These are phyloP conservation scores for Penicillium sp. DNA, from an alignment of 2,329 filamentous ascomycete genomes.

Conservation along the genomic window DNA sequence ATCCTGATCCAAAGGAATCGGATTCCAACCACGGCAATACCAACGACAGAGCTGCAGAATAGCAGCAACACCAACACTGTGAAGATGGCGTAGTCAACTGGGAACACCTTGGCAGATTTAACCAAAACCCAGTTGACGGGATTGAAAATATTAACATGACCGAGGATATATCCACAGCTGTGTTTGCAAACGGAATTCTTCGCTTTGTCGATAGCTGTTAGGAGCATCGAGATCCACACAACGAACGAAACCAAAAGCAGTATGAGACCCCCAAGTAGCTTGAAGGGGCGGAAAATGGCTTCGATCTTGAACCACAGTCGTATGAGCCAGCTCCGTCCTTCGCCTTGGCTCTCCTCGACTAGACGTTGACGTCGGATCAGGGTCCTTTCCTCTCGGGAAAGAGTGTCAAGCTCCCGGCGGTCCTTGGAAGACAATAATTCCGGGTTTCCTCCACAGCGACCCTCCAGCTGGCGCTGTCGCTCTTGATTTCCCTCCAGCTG, in stretches of 20 bases:
- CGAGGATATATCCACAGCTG: constrained; percentile 89
- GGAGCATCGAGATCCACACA: constrained; percentile 88
- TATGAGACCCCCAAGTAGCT: constrained; percentile 81
- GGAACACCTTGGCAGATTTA: constrained; percentile 79
- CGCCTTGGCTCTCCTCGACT: constrained; percentile 69
- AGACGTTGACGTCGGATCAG: constrained; percentile 86
- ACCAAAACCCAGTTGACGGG: constrained; percentile 91
- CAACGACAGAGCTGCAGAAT: constrained; percentile 85
- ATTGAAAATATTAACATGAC: constrained; percentile 88
- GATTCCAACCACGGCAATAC: constrained; percentile 85
- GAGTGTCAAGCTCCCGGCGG: constrained; percentile 81
- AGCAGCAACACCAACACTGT: constrained; percentile 81
- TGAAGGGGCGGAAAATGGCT: constrained; percentile 83
- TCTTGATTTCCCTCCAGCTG: constrained; percentile 88
- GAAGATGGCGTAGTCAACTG: constrained; percentile 90
- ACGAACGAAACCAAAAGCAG: constrained; percentile 75
- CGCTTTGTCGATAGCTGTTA: constrained; percentile 94
- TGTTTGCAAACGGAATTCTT: constrained; percentile 92
- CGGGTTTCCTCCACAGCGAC: constrained; percentile 76
- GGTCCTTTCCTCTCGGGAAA: constrained; percentile 89
- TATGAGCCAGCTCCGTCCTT: constrained; percentile 75
- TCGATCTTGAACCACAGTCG: constrained; percentile 78
- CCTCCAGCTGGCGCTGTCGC: constrained; percentile 86
- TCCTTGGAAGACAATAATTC: constrained; percentile 82
- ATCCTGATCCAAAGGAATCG: constrained; percentile 94